phyloP scores from a whole-genome alignment of 495 filamentous ascomycete genomes.

The Talaromyces adpressus region DNA sequence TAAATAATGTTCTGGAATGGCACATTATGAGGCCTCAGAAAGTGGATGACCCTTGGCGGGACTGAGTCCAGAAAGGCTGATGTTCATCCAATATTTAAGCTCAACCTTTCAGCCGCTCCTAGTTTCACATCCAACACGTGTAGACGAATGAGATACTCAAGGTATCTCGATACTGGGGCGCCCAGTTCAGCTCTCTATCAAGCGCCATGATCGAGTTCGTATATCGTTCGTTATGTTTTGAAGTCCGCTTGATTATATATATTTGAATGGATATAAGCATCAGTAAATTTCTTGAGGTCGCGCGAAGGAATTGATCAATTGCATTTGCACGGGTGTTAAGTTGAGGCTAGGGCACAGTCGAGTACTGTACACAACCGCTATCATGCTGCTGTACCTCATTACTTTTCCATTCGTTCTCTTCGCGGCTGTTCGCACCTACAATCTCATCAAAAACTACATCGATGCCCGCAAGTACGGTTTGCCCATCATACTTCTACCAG shows the following conservation, averaged over 20 bases:
- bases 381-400: neutral
- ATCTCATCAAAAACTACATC: neutral
- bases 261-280: neutral
- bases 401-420: neutral
- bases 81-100: too few relatives aligned
- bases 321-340: neutral
- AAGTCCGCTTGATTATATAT: neutral
- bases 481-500: neutral
- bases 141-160: neutral
- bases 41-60: too few relatives aligned
- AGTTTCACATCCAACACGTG: too few relatives aligned
- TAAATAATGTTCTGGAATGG: neutral
- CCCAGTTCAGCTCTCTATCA: neutral
- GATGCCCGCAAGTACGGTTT: neutral
- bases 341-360: neutral
- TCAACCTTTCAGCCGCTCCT: too few relatives aligned
- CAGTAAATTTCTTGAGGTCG: neutral
- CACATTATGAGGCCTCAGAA: too few relatives aligned
- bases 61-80: too few relatives aligned
- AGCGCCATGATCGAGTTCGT: neutral
- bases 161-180: neutral
- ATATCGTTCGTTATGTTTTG: too few relatives aligned
- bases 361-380: neutral
- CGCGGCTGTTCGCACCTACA: neutral
- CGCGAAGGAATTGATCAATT: neutral